phyloP scores from a whole-genome alignment of 2,329 filamentous ascomycete species.

The Ampelomyces quisqualis region DNA sequence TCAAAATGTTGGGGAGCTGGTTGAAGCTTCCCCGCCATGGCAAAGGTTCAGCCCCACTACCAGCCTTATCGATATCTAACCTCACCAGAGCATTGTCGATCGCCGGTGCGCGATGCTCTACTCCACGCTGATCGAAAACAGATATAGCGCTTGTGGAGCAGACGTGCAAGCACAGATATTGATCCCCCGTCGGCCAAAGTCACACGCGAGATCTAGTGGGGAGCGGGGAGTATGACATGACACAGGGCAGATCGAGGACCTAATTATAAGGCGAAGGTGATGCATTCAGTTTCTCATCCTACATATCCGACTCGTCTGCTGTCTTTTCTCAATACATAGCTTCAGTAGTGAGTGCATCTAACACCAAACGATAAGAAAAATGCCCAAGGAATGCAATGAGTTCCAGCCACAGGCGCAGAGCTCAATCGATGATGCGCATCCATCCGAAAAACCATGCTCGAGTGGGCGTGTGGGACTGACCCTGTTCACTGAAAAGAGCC shows the following conservation, averaged over 20 bases:
- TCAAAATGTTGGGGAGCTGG: conserved; percentile 3
- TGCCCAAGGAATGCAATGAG: conserved; percentile 40
- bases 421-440: conserved; percentile 28
- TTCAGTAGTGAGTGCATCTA: conserved; percentile 10
- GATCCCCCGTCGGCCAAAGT: background rate
- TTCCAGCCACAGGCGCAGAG: conserved; percentile 39
- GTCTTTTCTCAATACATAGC: conserved; percentile 9
- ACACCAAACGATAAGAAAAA: conserved; percentile 18
- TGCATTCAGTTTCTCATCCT: conserved; percentile 43
- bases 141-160: background rate
- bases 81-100: conserved; percentile 15
- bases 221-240: too few species aligned
- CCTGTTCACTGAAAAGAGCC: conserved; percentile 18
- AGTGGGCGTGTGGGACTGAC: too few species aligned
- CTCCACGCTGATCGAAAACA: background rate
- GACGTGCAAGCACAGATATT: background rate
- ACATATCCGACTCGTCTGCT: conserved; percentile 22
- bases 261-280: conserved; percentile 39
- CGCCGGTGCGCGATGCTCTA: conserved; percentile 6
- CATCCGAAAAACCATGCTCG: conserved; percentile 15
- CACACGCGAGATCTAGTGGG: too few species aligned
- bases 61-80: conserved; percentile 17
- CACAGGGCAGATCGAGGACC: too few species aligned
- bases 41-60: conserved; percentile 10
- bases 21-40: conserved; percentile 14